Evolutionary conservation across 2,329 filamentous ascomycete genomes (phyloP).

Genomic region (Penicillium occitanis): DNA sequence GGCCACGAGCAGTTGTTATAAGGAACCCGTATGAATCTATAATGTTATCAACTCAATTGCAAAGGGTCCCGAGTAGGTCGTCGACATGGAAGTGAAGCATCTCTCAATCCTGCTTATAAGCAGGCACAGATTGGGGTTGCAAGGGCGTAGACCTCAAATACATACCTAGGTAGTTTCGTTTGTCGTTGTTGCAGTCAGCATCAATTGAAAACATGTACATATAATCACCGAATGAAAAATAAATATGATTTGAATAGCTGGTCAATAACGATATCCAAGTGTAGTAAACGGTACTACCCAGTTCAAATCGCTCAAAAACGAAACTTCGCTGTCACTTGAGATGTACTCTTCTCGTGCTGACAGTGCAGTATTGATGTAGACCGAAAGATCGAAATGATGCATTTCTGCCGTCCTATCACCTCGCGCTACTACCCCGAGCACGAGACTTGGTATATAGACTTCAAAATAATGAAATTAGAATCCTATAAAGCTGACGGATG

Average conservation of each 20-base stretch:
- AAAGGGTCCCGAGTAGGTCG: no score
- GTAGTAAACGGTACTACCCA: background rate
- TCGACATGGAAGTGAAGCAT: slow-evolving; percentile 4
- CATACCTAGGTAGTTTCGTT: no score
- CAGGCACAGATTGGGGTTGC: background rate
- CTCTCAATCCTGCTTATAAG: background rate
- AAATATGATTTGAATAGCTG: background rate
- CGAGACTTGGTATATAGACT: no score
- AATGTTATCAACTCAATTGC: no score
- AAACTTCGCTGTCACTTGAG: background rate
- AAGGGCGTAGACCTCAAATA: background rate
- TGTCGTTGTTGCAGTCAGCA: no score
- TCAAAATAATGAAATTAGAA: no score
- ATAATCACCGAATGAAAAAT: background rate
- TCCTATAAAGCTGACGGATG: no score
- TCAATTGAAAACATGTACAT: no score
- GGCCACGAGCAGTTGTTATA: no score
- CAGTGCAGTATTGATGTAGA: background rate
- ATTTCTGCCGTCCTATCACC: background rate
- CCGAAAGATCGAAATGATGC: background rate
- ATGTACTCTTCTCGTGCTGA: no score
- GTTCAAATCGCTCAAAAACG: background rate
- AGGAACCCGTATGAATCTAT: no score
- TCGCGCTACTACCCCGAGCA: no score
- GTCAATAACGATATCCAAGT: background rate